phyloP scores from a whole-genome alignment of 371 early-diverging fungal species.

The Thermomucor indicae-seudaticae region DNA sequence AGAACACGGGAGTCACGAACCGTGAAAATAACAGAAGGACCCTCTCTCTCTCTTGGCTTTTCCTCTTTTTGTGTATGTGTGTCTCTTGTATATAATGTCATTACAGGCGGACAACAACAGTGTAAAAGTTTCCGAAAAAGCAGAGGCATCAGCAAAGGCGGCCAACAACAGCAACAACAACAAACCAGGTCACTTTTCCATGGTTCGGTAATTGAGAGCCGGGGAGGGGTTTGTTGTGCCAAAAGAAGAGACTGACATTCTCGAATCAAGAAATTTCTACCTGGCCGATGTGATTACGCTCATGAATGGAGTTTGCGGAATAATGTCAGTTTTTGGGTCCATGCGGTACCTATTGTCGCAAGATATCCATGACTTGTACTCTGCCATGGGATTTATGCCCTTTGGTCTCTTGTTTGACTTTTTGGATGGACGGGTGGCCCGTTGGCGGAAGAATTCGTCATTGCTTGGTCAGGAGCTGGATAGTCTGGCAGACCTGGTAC shows the following conservation, averaged over 20 bases:
- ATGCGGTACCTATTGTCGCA: conserved; percentile 75
- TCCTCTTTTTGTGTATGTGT: no score
- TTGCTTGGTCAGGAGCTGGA: conserved; percentile 79
- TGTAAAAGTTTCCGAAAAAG: no score
- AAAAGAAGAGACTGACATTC: neutral
- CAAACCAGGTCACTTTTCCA: conserved; percentile 21
- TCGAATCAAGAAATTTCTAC: conserved; percentile 58
- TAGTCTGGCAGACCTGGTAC: conserved; percentile 84
- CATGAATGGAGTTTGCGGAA: conserved; percentile 84
- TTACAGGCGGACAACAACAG: no score
- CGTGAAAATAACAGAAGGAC: no score
- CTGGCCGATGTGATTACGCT: conserved; percentile 85
- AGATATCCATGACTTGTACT: conserved; percentile 55
- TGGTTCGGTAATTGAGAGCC: conserved; percentile 23
- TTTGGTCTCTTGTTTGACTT: conserved; percentile 80
- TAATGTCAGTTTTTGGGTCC: conserved; percentile 73
- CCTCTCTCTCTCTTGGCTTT: no score
- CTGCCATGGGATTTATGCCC: conserved; percentile 74
- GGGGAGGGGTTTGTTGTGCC: neutral
- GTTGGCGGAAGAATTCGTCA: conserved; percentile 77
- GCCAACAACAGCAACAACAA: neutral
- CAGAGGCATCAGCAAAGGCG: neutral
- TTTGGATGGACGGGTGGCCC: conserved; percentile 86
- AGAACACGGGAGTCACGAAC: no score
- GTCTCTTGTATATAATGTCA: no score